These are phyloP conservation scores for Rhytidiadelphus loreus DNA, from an alignment of 225 moss, liverwort and hornwort species.

Conservation along the genomic window DNA sequence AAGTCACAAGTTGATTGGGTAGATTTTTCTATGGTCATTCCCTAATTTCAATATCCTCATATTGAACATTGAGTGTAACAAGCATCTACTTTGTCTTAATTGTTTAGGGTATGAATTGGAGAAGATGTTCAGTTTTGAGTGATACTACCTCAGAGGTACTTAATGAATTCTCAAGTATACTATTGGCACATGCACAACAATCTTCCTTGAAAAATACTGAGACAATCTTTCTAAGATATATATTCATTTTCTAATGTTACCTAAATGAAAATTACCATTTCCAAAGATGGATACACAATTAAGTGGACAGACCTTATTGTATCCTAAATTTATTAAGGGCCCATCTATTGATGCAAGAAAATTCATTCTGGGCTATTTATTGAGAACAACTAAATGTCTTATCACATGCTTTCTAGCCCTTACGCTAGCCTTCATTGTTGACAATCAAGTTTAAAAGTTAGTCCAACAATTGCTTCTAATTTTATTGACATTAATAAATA, in stretches of 20 bases:
- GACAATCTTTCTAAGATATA: too few relatives aligned
- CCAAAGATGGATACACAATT: too few relatives aligned
- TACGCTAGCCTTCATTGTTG: accelerated
- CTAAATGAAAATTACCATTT: neutral
- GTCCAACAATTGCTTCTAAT: too few relatives aligned
- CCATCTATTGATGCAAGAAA: neutral
- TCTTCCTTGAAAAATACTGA: neutral
- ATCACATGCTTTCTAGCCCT: neutral
- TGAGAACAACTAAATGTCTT: neutral
- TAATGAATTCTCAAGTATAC: neutral
- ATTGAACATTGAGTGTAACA: too few relatives aligned
- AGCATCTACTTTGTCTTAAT: neutral
- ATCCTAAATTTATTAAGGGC: neutral
- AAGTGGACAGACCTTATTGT: accelerated
- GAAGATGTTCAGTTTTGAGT: too few relatives aligned
- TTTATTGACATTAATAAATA: neutral
- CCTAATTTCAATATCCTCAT: neutral
- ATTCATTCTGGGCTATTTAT: neutral
- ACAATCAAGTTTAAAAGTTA: neutral
- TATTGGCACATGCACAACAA: neutral
- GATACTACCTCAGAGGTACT: neutral
- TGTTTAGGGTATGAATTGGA: accelerated
- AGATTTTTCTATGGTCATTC: accelerated
- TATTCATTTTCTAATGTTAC: too few relatives aligned
- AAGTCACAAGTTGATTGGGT: neutral